Evolutionary conservation across 441 rosid genomes (phyloP).

Genomic region (Populus hybrid): DNA sequence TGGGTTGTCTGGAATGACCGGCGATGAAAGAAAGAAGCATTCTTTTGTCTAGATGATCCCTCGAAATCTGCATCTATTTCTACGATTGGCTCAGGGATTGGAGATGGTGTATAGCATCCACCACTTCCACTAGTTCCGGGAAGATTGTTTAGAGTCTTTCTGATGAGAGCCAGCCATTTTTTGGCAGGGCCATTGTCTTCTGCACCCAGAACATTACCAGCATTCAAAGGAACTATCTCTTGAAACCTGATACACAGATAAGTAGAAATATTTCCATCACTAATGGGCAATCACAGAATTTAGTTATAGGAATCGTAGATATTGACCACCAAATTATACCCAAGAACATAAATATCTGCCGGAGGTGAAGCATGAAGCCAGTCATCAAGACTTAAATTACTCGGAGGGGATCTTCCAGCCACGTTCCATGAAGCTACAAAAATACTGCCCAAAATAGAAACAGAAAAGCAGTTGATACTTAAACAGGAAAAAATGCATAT

Average conservation of each 20-base stretch:
- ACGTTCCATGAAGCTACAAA: constrained; percentile 97
- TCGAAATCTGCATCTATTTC: constrained; percentile 94
- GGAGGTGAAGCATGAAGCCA: constrained; percentile 95
- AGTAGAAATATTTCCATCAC: constrained; percentile 10
- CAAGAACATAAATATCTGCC: constrained; percentile 93
- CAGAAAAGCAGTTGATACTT: constrained; percentile 13
- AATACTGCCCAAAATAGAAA: constrained; percentile 50
- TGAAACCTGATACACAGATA: constrained; percentile 59
- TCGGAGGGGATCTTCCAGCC: constrained; percentile 87
- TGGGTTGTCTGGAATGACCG: constrained; percentile 86
- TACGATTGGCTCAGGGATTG: constrained; percentile 84
- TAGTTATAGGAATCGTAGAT: neutral
- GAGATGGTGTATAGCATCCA: constrained; percentile 76
- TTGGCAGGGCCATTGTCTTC: constrained; percentile 99
- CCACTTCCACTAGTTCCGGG: constrained; percentile 76
- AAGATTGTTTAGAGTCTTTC: constrained; percentile 81
- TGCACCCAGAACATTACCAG: constrained; percentile 92
- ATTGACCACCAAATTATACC: constrained; percentile 46
- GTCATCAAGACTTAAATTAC: constrained; percentile 79
- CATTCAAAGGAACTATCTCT: constrained; percentile 96
- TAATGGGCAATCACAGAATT: neutral
- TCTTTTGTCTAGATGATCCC: constrained; percentile 80
- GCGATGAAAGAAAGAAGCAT: constrained; percentile 82
- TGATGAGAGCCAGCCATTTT: constrained; percentile 84
- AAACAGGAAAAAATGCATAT: constrained; percentile 3